Percentiles rank a stretch among this genome's conserved stretches.
These are phyloP conservation scores for Erodium maritimum DNA, from an alignment of 345 rosid genomes.

Conservation along the genomic window DNA sequence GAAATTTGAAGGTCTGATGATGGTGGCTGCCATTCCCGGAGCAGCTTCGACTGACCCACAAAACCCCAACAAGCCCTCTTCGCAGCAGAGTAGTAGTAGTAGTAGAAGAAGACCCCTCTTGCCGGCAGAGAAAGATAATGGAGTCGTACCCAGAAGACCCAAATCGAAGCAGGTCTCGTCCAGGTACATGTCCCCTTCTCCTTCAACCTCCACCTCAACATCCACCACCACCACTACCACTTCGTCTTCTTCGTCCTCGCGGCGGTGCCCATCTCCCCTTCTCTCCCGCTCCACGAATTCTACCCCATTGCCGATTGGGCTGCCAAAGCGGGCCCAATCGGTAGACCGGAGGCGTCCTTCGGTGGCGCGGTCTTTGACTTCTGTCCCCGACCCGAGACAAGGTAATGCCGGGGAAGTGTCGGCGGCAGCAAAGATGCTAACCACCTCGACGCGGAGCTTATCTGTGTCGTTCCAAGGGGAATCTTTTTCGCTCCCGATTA, in stretches of 20 bases:
- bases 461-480: constrained; percentile 98
- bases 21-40: constrained; percentile 61
- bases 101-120: constrained; percentile 10
- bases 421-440: constrained; percentile 53
- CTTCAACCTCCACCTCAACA: constrained; percentile 51
- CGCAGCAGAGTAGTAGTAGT: constrained; percentile 10
- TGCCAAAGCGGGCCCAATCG: constrained; percentile 76
- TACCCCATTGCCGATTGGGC: constrained; percentile 45
- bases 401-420: constrained; percentile 38
- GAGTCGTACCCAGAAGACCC: constrained; percentile 35
- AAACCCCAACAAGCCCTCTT: constrained; percentile 15
- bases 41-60: constrained; percentile 18
- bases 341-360: constrained; percentile 54
- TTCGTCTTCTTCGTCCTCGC: constrained; percentile 26
- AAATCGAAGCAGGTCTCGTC: constrained; percentile 72
- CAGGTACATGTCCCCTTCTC: constrained; percentile 84
- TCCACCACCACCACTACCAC: constrained; percentile 33
- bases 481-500: constrained; percentile 70
- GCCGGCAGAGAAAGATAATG: constrained; percentile 19
- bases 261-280: constrained; percentile 56
- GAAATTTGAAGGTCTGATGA: constrained; percentile 19
- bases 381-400: no score
- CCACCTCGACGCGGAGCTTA: constrained; percentile 75
- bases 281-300: constrained; percentile 44
- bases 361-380: constrained; percentile 6